These are phyloP conservation scores for Saccharomycopsis guyanensis DNA, from an alignment of 805 yeast species.

Conservation along the genomic window DNA sequence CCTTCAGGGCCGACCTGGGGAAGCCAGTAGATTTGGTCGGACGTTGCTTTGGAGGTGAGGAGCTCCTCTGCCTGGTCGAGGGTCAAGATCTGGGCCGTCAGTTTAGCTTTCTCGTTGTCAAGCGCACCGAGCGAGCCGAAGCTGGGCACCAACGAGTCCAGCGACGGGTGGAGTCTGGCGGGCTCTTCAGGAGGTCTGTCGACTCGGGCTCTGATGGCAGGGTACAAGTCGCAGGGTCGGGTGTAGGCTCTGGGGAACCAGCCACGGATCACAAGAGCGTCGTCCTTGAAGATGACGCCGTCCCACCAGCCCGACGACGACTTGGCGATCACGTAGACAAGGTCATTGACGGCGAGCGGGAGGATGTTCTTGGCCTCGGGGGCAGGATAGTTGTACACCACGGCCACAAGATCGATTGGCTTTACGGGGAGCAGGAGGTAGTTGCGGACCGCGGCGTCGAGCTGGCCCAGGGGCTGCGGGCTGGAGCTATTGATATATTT, in stretches of 20 bases:
- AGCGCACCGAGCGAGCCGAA: not conserved
- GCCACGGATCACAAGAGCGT: slow-evolving; percentile 43
- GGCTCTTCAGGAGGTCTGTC: not conserved
- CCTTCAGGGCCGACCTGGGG: slow-evolving; percentile 52
- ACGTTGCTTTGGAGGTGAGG: not conserved
- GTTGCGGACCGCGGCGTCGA: slow-evolving; percentile 2
- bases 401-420: slow-evolving; percentile 52
- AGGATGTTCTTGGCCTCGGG: slow-evolving; percentile 42
- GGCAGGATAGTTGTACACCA: slow-evolving; percentile 41
- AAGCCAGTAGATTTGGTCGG: slow-evolving; percentile 39
- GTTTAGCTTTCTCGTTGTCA: not conserved
- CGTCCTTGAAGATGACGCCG: slow-evolving; percentile 41
- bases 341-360: slow-evolving; percentile 55
- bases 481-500: no score
- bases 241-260: slow-evolving; percentile 78
- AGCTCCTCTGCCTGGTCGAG: slow-evolving; percentile 14
- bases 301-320: slow-evolving; percentile 82
- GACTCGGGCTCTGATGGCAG: not conserved
- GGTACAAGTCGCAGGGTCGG: slow-evolving; percentile 27
- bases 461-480: no score
- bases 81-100: slow-evolving; percentile 6
- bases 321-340: slow-evolving; percentile 60
- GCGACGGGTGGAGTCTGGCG: not conserved
- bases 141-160: not conserved
- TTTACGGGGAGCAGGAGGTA: slow-evolving; percentile 20